Conservation (phyloP, 139 green algal species). For the Penium margaritaceum region DNA sequence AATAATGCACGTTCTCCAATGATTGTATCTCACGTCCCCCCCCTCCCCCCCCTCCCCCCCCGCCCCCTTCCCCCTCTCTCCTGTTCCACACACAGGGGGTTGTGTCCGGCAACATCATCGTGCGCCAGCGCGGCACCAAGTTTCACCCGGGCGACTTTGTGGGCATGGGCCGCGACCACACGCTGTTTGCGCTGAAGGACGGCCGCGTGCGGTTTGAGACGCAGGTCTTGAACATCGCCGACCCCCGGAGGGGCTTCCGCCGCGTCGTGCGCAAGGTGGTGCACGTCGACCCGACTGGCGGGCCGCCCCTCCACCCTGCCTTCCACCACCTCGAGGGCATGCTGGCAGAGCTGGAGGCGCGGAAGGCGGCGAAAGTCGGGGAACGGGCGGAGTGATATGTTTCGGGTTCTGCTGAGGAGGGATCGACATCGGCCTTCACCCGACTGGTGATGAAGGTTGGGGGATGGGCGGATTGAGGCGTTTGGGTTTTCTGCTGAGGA, state of each 20-base stretch:
- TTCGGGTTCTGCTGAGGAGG: too few relatives aligned
- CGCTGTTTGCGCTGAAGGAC: constrained; percentile 67
- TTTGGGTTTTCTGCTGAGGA: too few relatives aligned
- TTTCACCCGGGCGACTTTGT: constrained; percentile 77
- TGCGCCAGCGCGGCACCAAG: constrained; percentile 80
- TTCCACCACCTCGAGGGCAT: constrained; percentile 13
- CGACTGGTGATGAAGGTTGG: too few relatives aligned
- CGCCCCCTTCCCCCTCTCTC: not conserved
- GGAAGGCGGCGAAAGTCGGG: too few relatives aligned
- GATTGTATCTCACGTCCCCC: not conserved
- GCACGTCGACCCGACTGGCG: constrained; percentile 31
- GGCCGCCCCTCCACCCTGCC: constrained; percentile 34
- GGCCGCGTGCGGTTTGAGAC: constrained; percentile 65
- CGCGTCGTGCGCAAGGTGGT: constrained; percentile 25
- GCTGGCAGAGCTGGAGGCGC: not conserved
- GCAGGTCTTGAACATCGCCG: too few relatives aligned
- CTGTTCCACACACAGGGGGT: constrained; percentile 22
- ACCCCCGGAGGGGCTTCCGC: too few relatives aligned
- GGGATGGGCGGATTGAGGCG: too few relatives aligned
- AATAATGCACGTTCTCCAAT: too few relatives aligned
- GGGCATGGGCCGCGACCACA: constrained; percentile 82
- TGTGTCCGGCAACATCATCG: constrained; percentile 82
- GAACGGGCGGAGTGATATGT: too few relatives aligned
- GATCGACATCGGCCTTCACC: too few relatives aligned
- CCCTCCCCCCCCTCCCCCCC: not conserved